Percentiles rank a stretch among this genome's conserved stretches.
These are phyloP conservation scores for Anthoceros angustus DNA, from an alignment of 225 moss, liverwort and hornwort species.

Conservation along the genomic window DNA sequence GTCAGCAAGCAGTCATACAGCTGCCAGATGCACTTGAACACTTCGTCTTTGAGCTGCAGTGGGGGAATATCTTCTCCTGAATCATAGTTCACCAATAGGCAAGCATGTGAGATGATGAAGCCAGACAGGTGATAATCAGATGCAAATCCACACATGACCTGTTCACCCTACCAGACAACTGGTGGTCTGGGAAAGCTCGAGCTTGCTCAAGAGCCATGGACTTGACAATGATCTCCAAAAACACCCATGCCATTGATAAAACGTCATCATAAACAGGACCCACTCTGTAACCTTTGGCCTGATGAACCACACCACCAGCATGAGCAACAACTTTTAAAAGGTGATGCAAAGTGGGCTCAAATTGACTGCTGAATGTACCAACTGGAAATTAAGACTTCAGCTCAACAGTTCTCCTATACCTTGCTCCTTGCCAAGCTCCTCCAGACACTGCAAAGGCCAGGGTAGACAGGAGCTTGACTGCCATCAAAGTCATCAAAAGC, in stretches of 20 bases:
- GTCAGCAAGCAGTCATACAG: slow-evolving; percentile 90
- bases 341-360: background rate
- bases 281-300: slow-evolving; percentile 97
- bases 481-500: slow-evolving; percentile 96
- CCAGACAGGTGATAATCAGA: background rate
- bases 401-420: slow-evolving; percentile 18
- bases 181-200: slow-evolving; percentile 64
- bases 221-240: slow-evolving; percentile 90
- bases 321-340: background rate
- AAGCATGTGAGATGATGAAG: background rate
- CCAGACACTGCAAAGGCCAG: slow-evolving; percentile 96
- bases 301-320: slow-evolving; percentile 5
- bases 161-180: slow-evolving; percentile 42
- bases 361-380: background rate
- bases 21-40: slow-evolving; percentile 93
- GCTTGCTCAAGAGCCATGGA: slow-evolving; percentile 96
- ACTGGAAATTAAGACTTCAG: background rate
- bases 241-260: slow-evolving; percentile 95
- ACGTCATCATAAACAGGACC: slow-evolving; percentile 97
- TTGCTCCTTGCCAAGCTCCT: slow-evolving; percentile 96
- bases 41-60: slow-evolving; percentile 79
- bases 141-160: background rate
- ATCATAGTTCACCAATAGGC: slow-evolving; percentile 8
- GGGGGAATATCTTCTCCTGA: slow-evolving; percentile 91
- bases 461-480: slow-evolving; percentile 80